Percentiles rank a stretch among this genome's conserved stretches.
Evolutionary conservation across 1,284 basidiomycete genomes (phyloP).

Genomic region (Cutaneotrichosporon arboriforme): DNA sequence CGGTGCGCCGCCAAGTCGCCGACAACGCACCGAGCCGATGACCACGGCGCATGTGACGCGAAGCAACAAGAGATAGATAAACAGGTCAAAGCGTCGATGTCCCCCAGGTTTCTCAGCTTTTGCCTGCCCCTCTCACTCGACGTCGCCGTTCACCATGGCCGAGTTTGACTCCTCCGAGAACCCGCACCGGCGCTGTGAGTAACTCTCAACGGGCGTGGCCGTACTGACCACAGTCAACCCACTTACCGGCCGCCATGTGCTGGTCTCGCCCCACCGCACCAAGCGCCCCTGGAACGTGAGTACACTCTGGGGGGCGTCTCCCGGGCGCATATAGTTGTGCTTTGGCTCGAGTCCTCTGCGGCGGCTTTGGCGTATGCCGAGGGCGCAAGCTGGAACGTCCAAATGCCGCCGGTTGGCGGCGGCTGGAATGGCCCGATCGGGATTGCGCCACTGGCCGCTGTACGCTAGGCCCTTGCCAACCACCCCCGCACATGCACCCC

Average conservation of each 20-base stretch:
- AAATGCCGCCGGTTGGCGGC: no score
- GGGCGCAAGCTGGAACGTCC: no score
- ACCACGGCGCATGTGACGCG: neutral
- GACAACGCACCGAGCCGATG: neutral
- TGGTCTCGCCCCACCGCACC: constrained; percentile 73
- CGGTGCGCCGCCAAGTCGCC: constrained; percentile 3
- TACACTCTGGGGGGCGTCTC: no score
- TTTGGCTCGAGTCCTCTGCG: no score
- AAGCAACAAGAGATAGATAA: no score
- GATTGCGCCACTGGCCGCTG: no score
- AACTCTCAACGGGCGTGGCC: neutral
- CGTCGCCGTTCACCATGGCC: neutral
- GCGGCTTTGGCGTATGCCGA: no score
- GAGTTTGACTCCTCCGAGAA: constrained; percentile 43
- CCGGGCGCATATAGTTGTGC: no score
- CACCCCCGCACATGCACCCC: no score
- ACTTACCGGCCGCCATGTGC: constrained; percentile 55
- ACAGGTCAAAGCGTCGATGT: no score
- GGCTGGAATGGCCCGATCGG: no score
- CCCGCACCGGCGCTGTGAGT: constrained; percentile 42
- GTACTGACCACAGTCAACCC: constrained; percentile 40
- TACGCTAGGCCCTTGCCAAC: no score
- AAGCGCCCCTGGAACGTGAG: constrained; percentile 44
- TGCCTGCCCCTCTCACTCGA: neutral
- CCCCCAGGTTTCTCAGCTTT: neutral